Evolutionary conservation across 441 rosid genomes (phyloP).

Genomic region (Erodium trifolium): DNA sequence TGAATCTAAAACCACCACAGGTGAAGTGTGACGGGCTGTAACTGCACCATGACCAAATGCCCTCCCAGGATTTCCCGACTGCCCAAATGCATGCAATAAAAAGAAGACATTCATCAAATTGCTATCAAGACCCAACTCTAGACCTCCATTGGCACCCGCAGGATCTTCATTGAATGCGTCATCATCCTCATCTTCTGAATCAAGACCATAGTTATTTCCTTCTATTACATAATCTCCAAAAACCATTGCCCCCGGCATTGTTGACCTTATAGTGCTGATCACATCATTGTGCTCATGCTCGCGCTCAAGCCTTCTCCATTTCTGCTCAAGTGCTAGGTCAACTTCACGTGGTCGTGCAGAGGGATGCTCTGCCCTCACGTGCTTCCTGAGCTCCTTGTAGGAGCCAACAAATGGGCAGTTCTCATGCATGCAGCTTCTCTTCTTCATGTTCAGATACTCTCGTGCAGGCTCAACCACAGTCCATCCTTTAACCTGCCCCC

Average conservation of each 20-base stretch:
- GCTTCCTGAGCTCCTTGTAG: constrained; percentile 71
- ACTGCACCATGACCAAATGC: too few relatives aligned
- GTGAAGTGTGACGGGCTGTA: too few relatives aligned
- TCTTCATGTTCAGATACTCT: constrained; percentile 58
- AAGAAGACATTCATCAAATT: too few relatives aligned
- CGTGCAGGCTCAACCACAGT: constrained; percentile 89
- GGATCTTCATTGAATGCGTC: too few relatives aligned
- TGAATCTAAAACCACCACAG: too few relatives aligned
- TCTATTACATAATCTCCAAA: constrained; percentile 83
- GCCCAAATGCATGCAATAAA: too few relatives aligned
- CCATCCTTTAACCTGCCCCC: constrained; percentile 98
- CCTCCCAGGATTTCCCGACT: too few relatives aligned
- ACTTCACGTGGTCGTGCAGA: constrained; percentile 67
- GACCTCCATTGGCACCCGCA: too few relatives aligned
- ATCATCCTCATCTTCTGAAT: too few relatives aligned
- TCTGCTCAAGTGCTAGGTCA: constrained; percentile 68
- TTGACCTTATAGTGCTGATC: constrained; percentile 70
- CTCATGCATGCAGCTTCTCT: constrained; percentile 90
- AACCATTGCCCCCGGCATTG: constrained; percentile 84
- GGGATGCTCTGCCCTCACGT: constrained; percentile 35
- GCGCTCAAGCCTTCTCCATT: constrained; percentile 72
- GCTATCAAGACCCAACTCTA: too few relatives aligned
- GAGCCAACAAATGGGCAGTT: constrained; percentile 62
- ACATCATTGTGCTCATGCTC: constrained; percentile 70
- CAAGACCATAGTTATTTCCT: constrained; percentile 3